Evolutionary conservation across 2,329 filamentous ascomycete genomes (phyloP).

Genomic region (Neonectria coccinea): DNA sequence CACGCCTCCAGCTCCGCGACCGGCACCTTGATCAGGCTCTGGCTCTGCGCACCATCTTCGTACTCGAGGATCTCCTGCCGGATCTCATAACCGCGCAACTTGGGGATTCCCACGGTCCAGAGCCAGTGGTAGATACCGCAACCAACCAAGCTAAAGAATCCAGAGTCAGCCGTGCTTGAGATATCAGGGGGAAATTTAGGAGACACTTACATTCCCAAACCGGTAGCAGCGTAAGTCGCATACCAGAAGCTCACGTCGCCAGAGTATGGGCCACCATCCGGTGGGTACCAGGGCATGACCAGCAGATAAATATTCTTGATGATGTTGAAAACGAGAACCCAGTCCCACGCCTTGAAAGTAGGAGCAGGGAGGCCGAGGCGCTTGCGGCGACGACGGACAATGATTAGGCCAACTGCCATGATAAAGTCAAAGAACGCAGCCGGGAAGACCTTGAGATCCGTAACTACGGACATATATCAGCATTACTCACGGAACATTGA

Average conservation of each 20-base stretch:
- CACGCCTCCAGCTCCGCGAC: slow-evolving; percentile 62
- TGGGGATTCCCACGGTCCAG: slow-evolving; percentile 69
- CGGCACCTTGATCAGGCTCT: slow-evolving; percentile 66
- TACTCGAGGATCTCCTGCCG: slow-evolving; percentile 66
- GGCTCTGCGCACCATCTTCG: slow-evolving; percentile 57
- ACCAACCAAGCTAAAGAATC: slow-evolving; percentile 56
- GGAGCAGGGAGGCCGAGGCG: slow-evolving; percentile 60
- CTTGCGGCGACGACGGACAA: slow-evolving; percentile 67
- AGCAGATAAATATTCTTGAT: slow-evolving; percentile 71
- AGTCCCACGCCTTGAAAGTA: slow-evolving; percentile 70
- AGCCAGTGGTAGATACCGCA: slow-evolving; percentile 69
- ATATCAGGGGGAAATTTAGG: neutral
- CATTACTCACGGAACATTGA: neutral
- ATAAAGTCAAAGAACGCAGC: slow-evolving; percentile 67
- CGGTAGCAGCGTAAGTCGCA: slow-evolving; percentile 74
- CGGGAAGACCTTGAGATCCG: slow-evolving; percentile 70
- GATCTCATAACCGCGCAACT: slow-evolving; percentile 63
- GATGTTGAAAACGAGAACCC: slow-evolving; percentile 69
- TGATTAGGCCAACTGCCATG: slow-evolving; percentile 67
- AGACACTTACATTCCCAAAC: slow-evolving; percentile 70
- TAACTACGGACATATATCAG: slow-evolving; percentile 57
- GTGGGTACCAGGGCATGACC: slow-evolving; percentile 79
- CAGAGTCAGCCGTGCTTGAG: neutral
- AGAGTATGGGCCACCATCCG: slow-evolving; percentile 65
- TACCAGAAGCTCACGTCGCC: slow-evolving; percentile 81